Evolutionary conservation across 2,329 filamentous ascomycete species (phyloP), one percentile per base, ranked within the genome.

Genomic region (Paraphoma sp.): DNA sequence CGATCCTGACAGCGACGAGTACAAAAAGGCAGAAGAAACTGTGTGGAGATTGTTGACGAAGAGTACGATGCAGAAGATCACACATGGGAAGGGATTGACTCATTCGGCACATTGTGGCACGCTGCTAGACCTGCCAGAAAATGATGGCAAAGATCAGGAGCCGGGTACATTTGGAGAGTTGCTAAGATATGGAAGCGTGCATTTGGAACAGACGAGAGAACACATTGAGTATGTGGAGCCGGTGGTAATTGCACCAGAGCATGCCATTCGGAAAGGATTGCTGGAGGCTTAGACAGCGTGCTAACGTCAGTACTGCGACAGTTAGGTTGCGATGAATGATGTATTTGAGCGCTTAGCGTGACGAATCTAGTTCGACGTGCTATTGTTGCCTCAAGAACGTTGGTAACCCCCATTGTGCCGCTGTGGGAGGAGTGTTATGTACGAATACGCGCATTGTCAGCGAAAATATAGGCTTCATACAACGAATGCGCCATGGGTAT

Each of bases 81-180:
- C 70, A 1, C 76, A 76, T 56, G 75, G 69, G 0, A 72, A 73
- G 51, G 60, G 60, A 1, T 36, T 75, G 36, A 69, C 65, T 7
- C 60, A 65, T 17, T 64, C 60, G 10, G 46, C 62, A 12, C 60
- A 64, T 18, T 56, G 73, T 14, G 75, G 75, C 0, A 54, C 62
- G 6, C 48, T 78, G 9, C 65, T 72, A 46, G 75, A 78, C 48
- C 46, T 56, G 54, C 55, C 63, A 14, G 76, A 77, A 50, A 71
- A 78, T 45, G 58, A 68, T 36, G 68, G 65, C 9, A 72, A 65
- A 18, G 72, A 78, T 50, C 59, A 60, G 18, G 67, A 55, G 11
- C 60, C 66, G 3, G 75, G 71, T 2, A 75, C 76, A 0, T 78
- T 78, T 65, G 74, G 70, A 1, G 76, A 76, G 52, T 57, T 76